Evolutionary conservation across 176 grass and related monocot genomes (phyloP).

Genomic region (Oryza nivara): DNA sequence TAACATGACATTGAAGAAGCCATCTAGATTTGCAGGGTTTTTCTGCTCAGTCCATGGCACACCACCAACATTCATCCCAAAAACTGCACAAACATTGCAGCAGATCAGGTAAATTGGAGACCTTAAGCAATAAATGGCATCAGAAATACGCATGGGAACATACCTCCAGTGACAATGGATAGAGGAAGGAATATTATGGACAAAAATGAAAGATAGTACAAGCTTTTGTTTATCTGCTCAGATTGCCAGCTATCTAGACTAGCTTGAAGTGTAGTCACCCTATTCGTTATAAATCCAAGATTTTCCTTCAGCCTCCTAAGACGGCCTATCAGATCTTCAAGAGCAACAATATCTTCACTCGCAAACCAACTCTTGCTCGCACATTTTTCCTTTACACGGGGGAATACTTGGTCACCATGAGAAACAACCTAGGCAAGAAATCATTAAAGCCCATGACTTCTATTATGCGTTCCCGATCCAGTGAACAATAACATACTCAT

Average conservation of each 20-base stretch:
- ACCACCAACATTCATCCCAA: slow-evolving; percentile 96
- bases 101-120: slow-evolving; percentile 17
- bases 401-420: slow-evolving; percentile 90
- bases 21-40: slow-evolving; percentile 62
- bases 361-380: slow-evolving; percentile 78
- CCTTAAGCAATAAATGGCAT: slow-evolving; percentile 4
- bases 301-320: slow-evolving; percentile 94
- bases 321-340: slow-evolving; percentile 80
- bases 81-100: slow-evolving; percentile 52
- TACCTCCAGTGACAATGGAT: slow-evolving; percentile 89
- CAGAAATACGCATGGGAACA: neutral
- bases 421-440: slow-evolving; percentile 70
- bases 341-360: slow-evolving; percentile 61
- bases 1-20: slow-evolving; percentile 90
- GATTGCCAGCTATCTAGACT: slow-evolving; percentile 97
- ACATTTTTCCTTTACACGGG: slow-evolving; percentile 88
- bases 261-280: slow-evolving; percentile 84
- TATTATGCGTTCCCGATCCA: neutral
- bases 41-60: slow-evolving; percentile 89
- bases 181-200: slow-evolving; percentile 95
- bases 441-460: neutral
- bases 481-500: neutral
- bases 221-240: slow-evolving; percentile 88
- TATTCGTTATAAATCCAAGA: slow-evolving; percentile 79
- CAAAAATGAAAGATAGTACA: slow-evolving; percentile 92